phyloP scores from a whole-genome alignment of 768 basidiomycete species.

The Paxillus ammoniavirescens region DNA sequence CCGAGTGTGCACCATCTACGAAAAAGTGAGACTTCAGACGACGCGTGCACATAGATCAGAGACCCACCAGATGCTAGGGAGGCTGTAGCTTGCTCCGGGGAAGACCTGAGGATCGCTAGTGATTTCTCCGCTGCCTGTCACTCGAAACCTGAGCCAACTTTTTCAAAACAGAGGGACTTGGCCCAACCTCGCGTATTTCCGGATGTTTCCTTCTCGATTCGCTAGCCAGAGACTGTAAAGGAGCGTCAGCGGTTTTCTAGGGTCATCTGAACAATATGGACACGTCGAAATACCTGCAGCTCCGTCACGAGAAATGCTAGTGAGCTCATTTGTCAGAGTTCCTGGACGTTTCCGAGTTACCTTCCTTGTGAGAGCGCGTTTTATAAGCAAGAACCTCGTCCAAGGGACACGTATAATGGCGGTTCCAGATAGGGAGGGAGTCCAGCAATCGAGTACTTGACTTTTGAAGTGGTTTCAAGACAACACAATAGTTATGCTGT shows the following conservation, averaged over 20 bases:
- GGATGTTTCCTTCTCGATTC: conserved; percentile 89
- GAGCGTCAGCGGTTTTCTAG: conserved; percentile 6
- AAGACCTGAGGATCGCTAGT: conserved; percentile 72
- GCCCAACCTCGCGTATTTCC: conserved; percentile 86
- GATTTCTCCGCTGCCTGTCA: conserved; percentile 84
- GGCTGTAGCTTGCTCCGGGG: conserved; percentile 74
- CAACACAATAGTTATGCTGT: too few species aligned
- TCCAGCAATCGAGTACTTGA: too few species aligned
- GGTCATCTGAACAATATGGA: conserved; percentile 3
- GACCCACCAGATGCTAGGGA: conserved; percentile 68
- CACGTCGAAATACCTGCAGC: conserved; percentile 49
- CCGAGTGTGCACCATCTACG: conserved; percentile 74
- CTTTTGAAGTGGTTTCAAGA: too few species aligned
- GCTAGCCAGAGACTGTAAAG: conserved; percentile 72
- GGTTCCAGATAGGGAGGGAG: too few species aligned
- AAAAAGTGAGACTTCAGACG: conserved; percentile 9
- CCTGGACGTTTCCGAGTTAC: not conserved
- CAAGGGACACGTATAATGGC: not conserved
- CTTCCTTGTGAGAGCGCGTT: not conserved
- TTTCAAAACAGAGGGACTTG: not conserved
- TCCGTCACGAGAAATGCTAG: conserved; percentile 71
- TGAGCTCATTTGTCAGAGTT: conserved; percentile 50
- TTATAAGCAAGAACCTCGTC: not conserved
- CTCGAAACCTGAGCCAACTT: conserved; percentile 11
- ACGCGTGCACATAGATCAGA: conserved; percentile 19